These are phyloP conservation scores for Macrolepiota fuliginosa DNA, from an alignment of 768 basidiomycete species.

Conservation along the genomic window DNA sequence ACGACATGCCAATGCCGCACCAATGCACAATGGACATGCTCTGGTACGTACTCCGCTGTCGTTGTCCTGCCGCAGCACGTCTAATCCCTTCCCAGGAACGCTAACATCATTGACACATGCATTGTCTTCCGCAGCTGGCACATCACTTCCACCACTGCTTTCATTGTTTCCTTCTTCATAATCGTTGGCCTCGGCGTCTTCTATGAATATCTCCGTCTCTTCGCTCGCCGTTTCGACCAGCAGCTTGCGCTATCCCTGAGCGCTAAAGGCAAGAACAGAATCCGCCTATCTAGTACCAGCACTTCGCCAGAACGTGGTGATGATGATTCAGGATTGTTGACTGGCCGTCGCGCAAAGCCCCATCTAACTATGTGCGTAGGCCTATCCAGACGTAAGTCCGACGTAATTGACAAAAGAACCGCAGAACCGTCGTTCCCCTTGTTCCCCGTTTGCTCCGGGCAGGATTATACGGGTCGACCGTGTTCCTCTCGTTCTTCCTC, in stretches of 20 bases:
- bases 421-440: slow-evolving; percentile 50
- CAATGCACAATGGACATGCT: slow-evolving; percentile 81
- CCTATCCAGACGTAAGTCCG: background rate
- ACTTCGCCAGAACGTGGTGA: slow-evolving; percentile 34
- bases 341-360: slow-evolving; percentile 39
- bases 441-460: slow-evolving; percentile 58
- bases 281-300: slow-evolving; percentile 28
- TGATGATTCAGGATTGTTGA: slow-evolving; percentile 58
- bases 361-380: slow-evolving; percentile 40
- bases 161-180: slow-evolving; percentile 62
- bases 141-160: slow-evolving; percentile 51
- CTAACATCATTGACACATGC: slow-evolving; percentile 76
- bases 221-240: slow-evolving; percentile 57
- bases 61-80: background rate
- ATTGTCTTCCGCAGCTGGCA: slow-evolving; percentile 82
- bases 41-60: slow-evolving; percentile 52
- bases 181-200: slow-evolving; percentile 69
- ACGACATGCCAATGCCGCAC: slow-evolving; percentile 46
- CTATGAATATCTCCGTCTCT: slow-evolving; percentile 76
- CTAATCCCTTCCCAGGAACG: slow-evolving; percentile 49
- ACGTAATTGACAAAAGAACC: background rate
- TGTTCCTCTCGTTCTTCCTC: slow-evolving; percentile 84
- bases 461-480: slow-evolving; percentile 66
- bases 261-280: slow-evolving; percentile 40
- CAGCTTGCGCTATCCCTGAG: slow-evolving; percentile 50